Evolutionary conservation across 306 rosid genomes (phyloP), one percentile per base, ranked within the genome.

Genomic region (Cucumis hystrix): DNA sequence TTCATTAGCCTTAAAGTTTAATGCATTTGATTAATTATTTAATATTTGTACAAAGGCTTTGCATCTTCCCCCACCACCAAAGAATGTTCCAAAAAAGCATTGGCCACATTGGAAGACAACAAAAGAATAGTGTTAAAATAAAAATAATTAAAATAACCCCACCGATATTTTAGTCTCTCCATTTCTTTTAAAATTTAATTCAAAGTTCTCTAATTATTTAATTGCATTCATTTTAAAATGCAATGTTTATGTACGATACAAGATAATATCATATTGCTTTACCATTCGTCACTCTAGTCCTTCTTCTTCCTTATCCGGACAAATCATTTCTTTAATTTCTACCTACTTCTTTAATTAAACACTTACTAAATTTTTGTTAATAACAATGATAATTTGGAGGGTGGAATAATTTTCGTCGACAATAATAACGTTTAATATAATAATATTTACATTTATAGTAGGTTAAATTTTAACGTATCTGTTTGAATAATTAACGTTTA

Each of bases 21-120:
- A 23, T 71, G 76, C 60, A 47, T 49, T 13, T 67, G 6, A 16
- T 16, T 6, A 52, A 52, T 16, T 16, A 52, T 30, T 72, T 23
- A 3, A 70, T 45, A 70, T 25, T 56, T 28, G 21, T 12, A 28
- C 28, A 20, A 6, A 28, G 30, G 40, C 20, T 10, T 68, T 68
- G 17, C 74, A 68, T 68, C 75, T 41, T 69, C 35, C 75, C 14
- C 39, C 75, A 69, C 75, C 6, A 45, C 13, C 23, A 25, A 23
- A 49, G 76, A 71, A 71, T 70, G 23, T 71, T 49, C 76, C 76
- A 51, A 51, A 72, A 10, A 72, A 10, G 16, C 76, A 72, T 28
- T 72, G 60, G 61, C 28, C 18, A 49, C 76, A 71, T 71, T 71
- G 43, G 9, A 71, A 71, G 60, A 72, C 60, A 47, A 71, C 76